Percentiles rank a stretch among this genome's conserved stretches.
Evolutionary conservation across 352 stramenopile species (phyloP).

Genomic region (Pythium periplocum): DNA sequence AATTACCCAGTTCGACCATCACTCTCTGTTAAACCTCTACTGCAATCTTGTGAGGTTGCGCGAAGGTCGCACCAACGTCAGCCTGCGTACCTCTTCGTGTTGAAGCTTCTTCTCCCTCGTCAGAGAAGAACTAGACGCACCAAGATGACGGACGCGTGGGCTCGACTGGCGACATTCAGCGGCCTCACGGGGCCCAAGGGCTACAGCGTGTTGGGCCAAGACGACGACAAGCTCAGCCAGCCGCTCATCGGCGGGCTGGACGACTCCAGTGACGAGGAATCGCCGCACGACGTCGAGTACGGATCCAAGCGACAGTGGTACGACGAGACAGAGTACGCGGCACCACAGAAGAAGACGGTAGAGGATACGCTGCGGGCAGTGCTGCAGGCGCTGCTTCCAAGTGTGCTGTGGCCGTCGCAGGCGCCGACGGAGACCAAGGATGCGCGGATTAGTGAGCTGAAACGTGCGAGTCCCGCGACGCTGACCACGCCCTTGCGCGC

Average conservation of each 20-base stretch:
- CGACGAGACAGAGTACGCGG: slow-evolving; percentile 3
- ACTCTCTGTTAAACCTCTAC: too few species aligned
- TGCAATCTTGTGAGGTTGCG: slow-evolving; percentile 4
- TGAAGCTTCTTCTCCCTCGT: too few species aligned
- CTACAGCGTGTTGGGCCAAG: slow-evolving; percentile 26
- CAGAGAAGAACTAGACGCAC: too few species aligned
- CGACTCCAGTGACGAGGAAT: slow-evolving; percentile 1
- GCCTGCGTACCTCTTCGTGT: slow-evolving; percentile 5
- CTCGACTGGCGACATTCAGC: too few species aligned
- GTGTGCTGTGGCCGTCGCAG: slow-evolving; percentile 21
- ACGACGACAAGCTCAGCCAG: slow-evolving; percentile 29
- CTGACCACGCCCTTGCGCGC: slow-evolving; percentile 13
- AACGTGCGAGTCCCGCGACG: neutral
- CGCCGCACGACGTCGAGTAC: slow-evolving; percentile 15
- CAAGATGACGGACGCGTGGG: too few species aligned
- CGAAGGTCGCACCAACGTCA: slow-evolving; percentile 22
- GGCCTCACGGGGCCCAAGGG: neutral
- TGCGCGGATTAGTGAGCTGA: too few species aligned
- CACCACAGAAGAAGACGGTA: too few species aligned
- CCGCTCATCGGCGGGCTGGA: slow-evolving; percentile 28
- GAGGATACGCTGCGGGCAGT: neutral
- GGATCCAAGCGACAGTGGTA: slow-evolving; percentile 2
- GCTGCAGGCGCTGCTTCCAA: slow-evolving; percentile 11
- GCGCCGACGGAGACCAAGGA: neutral
- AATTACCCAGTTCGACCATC: too few species aligned